Base-by-base conservation (phyloP, 2,329 filamentous ascomycete species). In the Ophiostoma himal-ulmi region DNA sequence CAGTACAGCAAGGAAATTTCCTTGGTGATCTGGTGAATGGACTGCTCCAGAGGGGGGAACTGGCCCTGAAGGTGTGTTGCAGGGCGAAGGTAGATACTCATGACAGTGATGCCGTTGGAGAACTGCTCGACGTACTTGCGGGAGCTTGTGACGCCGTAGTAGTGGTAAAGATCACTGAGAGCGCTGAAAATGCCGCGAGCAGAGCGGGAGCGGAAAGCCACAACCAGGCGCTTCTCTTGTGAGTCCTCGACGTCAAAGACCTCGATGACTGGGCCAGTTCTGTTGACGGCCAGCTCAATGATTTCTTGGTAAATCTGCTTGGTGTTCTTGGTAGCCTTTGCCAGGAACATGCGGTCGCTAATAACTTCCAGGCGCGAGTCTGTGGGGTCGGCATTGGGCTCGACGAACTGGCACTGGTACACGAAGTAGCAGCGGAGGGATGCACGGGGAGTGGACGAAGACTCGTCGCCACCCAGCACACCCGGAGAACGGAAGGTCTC, bases 111-210 rank as follows among this genome's bases (percentile, higher is more conserved):
- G 73, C 95, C 95, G 80, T 99, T 99, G 77, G 94, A 95, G 84
- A 99, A 99, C 82, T 98, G 95, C 82, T 99, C 92, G 67, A 99
- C 91, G 78, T 99, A 99, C 83, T 99, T 99, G 76, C 95, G 88
- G 37, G 95, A 95, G 77, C 92, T 96, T 1, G 95, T 99, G 73
- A 98, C 87, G 62, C 95, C 94, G 78, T 99, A 99, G 86, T 97
- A 98, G 82, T 99, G 95, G 83, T 99, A 99, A 52, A 99, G 84
- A 79, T 98, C 94, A 74, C 92, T 96, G 76, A 99, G 83, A 37
- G 95, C 93, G 75, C 94, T 97, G 86, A 99, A 99, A 76, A 99
- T 84, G 73, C 95, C 95, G 75, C 93, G 86, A 39, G 95, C 95
- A 22, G 94, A 96, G 74, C 94, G 90, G 75, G 94, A 92, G 76